Evolutionary conservation across 441 rosid species (phyloP).

Genomic region (Erysimum pusillum): DNA sequence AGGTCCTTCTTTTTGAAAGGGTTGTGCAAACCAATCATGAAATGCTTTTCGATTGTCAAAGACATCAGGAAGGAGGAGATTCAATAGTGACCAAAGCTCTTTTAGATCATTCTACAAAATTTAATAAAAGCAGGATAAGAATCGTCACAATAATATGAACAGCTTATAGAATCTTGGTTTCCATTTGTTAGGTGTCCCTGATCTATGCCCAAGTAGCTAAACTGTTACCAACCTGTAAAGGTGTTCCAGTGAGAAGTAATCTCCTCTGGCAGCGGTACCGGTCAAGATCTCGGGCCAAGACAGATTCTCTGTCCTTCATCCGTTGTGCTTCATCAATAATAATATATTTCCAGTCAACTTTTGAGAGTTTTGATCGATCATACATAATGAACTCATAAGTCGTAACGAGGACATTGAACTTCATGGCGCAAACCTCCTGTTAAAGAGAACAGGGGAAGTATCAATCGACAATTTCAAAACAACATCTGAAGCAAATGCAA

Average conservation of each 20-base stretch:
- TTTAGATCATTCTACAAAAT: slow-evolving; percentile 92
- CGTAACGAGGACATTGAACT: slow-evolving; percentile 98
- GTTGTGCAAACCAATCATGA: slow-evolving; percentile 99
- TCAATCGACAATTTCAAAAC: slow-evolving; percentile 47
- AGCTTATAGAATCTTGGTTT: slow-evolving; percentile 27
- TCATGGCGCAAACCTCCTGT: slow-evolving; percentile 98
- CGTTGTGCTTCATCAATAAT: slow-evolving; percentile 99
- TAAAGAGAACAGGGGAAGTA: slow-evolving; percentile 38
- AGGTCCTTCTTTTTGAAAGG: slow-evolving; percentile 92
- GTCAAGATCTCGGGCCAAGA: slow-evolving; percentile 99
- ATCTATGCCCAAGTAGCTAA: slow-evolving; percentile 32
- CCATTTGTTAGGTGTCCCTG: slow-evolving; percentile 28
- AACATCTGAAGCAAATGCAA: slow-evolving; percentile 33
- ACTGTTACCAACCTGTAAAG: slow-evolving; percentile 85
- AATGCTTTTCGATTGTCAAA: slow-evolving; percentile 99
- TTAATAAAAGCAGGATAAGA: slow-evolving; percentile 29
- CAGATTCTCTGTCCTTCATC: slow-evolving; percentile 99
- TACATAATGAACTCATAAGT: slow-evolving; percentile 99
- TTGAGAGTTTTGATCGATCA: slow-evolving; percentile 98
- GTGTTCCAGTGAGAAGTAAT: slow-evolving; percentile 99
- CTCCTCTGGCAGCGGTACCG: slow-evolving; percentile 99
- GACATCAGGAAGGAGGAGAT: slow-evolving; percentile 99
- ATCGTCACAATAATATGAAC: slow-evolving; percentile 29
- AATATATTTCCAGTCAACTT: slow-evolving; percentile 98
- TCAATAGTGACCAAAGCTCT: slow-evolving; percentile 99